These are phyloP conservation scores for Plasmodium knowlesi DNA, from an alignment of 169 alveolate genomes.

Conservation along the genomic window DNA sequence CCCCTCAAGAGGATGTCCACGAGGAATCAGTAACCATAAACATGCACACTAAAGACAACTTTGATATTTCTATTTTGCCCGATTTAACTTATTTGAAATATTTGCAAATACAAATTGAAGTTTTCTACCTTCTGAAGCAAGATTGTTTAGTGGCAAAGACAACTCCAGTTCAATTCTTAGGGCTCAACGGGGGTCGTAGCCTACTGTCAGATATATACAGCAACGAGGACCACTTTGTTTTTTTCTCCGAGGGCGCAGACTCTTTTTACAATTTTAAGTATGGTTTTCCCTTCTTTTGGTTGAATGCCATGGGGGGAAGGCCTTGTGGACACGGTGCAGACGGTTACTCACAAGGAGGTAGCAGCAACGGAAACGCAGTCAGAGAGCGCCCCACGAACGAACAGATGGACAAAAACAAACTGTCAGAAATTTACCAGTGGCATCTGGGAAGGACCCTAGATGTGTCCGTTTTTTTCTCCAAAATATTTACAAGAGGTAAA, in stretches of 20 bases:
- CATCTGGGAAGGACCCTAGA: conserved; percentile 63
- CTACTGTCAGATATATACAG: conserved; percentile 60
- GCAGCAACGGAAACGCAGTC: not conserved
- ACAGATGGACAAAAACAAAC: not conserved
- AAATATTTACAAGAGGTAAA: conserved; percentile 59
- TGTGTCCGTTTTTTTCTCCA: conserved; percentile 55
- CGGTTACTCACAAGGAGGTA: not conserved
- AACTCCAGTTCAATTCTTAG: conserved; percentile 40
- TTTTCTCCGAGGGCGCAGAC: conserved; percentile 30
- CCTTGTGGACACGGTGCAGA: not conserved
- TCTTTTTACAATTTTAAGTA: conserved; percentile 62
- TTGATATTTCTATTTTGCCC: conserved; percentile 68
- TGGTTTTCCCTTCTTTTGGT: conserved; percentile 73
- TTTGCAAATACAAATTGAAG: conserved; percentile 56
- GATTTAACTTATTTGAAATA: conserved; percentile 55
- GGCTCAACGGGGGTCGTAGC: conserved; percentile 29
- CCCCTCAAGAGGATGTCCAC: conserved; percentile 24
- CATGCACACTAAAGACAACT: conserved; percentile 37
- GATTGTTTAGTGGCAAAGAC: conserved; percentile 67
- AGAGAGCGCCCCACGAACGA: not conserved
- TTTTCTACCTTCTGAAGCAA: conserved; percentile 4
- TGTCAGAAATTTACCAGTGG: conserved; percentile 65
- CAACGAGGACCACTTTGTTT: conserved; percentile 46
- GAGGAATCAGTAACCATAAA: conserved; percentile 47
- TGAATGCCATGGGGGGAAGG: conserved; percentile 65